Base-by-base conservation (phyloP, 2,329 filamentous ascomycete genomes). In the Apiospora saccharicola region DNA sequence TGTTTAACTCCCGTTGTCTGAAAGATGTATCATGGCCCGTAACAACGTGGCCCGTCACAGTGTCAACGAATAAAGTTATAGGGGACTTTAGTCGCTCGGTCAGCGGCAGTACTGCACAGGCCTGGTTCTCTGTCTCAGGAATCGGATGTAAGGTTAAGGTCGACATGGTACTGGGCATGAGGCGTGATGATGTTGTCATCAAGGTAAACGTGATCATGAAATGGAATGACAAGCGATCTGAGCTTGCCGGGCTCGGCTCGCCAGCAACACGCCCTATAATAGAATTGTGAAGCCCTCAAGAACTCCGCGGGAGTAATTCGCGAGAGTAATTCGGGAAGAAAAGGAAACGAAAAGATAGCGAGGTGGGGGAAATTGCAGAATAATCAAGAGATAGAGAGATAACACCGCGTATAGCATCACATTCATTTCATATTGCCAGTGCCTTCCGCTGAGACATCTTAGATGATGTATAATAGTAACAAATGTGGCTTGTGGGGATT, bases 161-260 rank as follows among this genome's bases (percentile, higher is more conserved):
- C 22, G 69, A 74, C 30, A 69, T 72, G 72, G 16, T 30, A 46
- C 69, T 72, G 26, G 72, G n/a, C 16, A 64, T 74, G 69, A 67
- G 51, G 37, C 44, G 24, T 41, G 68, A 68, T 16, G 14, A 64
- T 26, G 61, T 71, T 19, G 70, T 70, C 19, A 73, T 73, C 26
- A 73, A 70, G 71, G 70, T 68, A 30, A 46, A 16, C 24, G 70
- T 74, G 44, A 67, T 22, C 3, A 26, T 69, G 30, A 37, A 61
- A 34, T 61, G 51, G 24, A 53, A 4, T 30, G n/a, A 49, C 19
- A 49, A n/a, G 47, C 3, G 4, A 24, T 49, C 24, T 10, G 47
- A n/a, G n/a, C n/a, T 51, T n/a, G 2, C 7, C 4, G 47, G 24
- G 46, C 26, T 4, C 26, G 4, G 4, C 26, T 30, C 26, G n/a